phyloP scores from a whole-genome alignment of 768 basidiomycete species.

The Hericium erinaceus region DNA sequence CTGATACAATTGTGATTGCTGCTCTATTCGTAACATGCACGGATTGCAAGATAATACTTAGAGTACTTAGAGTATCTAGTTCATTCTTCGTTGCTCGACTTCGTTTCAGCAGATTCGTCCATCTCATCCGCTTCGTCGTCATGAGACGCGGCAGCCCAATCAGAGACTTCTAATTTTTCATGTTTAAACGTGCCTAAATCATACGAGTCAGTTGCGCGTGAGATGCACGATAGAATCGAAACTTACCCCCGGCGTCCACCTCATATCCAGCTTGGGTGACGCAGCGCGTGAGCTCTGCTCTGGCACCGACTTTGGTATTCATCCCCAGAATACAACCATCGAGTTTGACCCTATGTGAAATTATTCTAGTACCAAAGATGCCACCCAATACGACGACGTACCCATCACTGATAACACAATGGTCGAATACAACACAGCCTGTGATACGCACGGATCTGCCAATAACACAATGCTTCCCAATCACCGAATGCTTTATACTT shows the following conservation, averaged over 20 bases:
- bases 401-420: conserved; percentile 86
- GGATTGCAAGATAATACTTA: no score
- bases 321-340: conserved; percentile 71
- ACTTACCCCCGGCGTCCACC: conserved; percentile 50
- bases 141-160: conserved; percentile 34
- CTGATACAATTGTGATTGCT: no score
- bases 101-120: conserved; percentile 1
- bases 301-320: conserved; percentile 61
- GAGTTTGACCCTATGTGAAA: conserved; percentile 49
- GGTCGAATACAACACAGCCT: conserved; percentile 80
- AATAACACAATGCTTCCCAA: conserved; percentile 67
- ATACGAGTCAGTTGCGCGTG: neutral
- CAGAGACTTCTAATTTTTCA: conserved; percentile 45
- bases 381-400: conserved; percentile 25
- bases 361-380: neutral
- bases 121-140: conserved; percentile 16
- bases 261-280: conserved; percentile 76
- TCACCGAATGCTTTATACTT: conserved; percentile 54
- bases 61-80: no score
- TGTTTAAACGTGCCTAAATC: conserved; percentile 40
- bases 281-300: conserved; percentile 58
- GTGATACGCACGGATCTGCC: conserved; percentile 78
- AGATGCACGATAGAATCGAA: neutral
- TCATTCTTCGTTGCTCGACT: no score
- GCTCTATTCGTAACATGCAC: no score